A percentile compares a stretch with the other conserved stretches of the same genome.
These are phyloP conservation scores for Trichoderma erinaceum DNA, from an alignment of 495 filamentous ascomycete genomes.

Conservation along the genomic window DNA sequence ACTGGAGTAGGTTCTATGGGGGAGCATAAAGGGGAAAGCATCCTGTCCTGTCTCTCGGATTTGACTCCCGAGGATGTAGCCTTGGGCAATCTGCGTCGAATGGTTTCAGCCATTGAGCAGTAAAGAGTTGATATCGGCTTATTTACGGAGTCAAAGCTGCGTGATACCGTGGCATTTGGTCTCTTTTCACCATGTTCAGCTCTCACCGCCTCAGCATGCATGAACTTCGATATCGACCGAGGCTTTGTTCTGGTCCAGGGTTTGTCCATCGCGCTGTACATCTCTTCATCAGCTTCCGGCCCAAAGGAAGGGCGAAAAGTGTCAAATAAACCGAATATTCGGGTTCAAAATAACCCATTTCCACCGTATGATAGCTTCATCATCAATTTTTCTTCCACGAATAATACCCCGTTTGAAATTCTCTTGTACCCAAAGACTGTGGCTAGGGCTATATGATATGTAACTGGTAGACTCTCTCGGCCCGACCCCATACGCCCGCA, in stretches of 20 bases:
- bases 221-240: background rate
- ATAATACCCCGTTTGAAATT: background rate
- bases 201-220: background rate
- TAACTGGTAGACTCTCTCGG: background rate
- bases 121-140: background rate
- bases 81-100: no score
- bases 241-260: constrained; percentile 3
- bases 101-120: background rate
- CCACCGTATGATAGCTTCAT: background rate
- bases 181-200: background rate
- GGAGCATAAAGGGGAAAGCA: background rate
- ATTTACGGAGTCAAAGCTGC: background rate
- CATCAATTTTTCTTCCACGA: background rate
- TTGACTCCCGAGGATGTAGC: background rate
- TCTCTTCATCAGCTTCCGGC: background rate
- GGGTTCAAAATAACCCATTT: background rate
- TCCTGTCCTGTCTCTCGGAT: background rate
- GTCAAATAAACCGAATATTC: no score
- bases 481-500: background rate
- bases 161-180: background rate
- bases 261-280: background rate
- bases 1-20: background rate
- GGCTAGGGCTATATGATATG: background rate
- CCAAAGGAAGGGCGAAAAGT: background rate
- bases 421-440: background rate